These are phyloP conservation scores for Ceratopteris richardii DNA, from an alignment of 75 land plant genomes.

Conservation along the genomic window DNA sequence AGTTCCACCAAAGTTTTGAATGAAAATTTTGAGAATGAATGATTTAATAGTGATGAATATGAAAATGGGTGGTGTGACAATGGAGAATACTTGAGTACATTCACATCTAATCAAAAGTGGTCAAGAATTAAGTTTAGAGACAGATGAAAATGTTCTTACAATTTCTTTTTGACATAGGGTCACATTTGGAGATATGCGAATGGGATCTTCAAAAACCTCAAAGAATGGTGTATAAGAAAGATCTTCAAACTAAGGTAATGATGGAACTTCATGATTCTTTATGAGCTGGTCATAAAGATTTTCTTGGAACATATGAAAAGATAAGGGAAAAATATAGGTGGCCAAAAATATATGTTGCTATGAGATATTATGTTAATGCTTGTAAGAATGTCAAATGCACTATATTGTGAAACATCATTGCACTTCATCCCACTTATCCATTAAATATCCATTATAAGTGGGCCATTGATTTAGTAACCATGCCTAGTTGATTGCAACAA, in stretches of 20 bases:
- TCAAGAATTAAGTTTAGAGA: background rate
- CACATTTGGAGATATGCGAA: background rate
- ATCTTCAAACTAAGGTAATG: background rate
- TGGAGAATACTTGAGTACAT: background rate
- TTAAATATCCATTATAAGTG: conserved; percentile 1
- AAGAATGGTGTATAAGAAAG: background rate
- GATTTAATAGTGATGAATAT: too few species aligned
- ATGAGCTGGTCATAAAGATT: background rate
- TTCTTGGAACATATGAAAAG: background rate
- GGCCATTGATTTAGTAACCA: background rate
- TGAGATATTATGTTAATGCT: background rate
- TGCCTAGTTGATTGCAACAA: background rate
- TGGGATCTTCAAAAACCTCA: background rate
- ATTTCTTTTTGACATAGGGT: background rate
- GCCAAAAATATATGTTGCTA: background rate
- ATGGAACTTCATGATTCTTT: background rate
- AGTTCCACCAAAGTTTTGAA: background rate
- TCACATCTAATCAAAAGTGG: background rate
- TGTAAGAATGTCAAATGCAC: background rate
- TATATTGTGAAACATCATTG: background rate
- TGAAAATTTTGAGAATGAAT: background rate
- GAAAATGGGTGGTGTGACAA: background rate
- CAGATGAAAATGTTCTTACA: background rate
- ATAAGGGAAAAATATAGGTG: background rate
- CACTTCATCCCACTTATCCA: background rate